Percentiles rank a stretch among this genome's conserved stretches.
phyloP scores from a whole-genome alignment of 2,329 filamentous ascomycete genomes.

The Delphinella strobiligena region DNA sequence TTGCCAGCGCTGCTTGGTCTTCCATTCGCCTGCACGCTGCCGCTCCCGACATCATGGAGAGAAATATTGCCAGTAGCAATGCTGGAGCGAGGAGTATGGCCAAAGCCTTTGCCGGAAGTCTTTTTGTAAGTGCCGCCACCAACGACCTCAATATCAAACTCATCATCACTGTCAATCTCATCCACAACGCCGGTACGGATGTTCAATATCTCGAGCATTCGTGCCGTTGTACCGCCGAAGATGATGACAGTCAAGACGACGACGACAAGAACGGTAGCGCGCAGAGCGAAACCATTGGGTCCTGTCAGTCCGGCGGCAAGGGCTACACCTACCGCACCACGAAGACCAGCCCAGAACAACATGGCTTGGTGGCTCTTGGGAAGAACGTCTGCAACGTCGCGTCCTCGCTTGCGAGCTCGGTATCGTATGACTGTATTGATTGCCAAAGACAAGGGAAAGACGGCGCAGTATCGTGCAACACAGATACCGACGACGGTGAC shows the following conservation, averaged over 20 bases:
- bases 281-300: slow-evolving; percentile 57
- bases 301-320: slow-evolving; percentile 80
- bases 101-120: slow-evolving; percentile 63
- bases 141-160: slow-evolving; percentile 82
- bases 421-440: slow-evolving; percentile 94
- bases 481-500: slow-evolving; percentile 87
- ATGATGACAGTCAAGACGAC: slow-evolving; percentile 98
- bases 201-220: slow-evolving; percentile 95
- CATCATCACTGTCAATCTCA: slow-evolving; percentile 93
- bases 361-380: slow-evolving; percentile 97
- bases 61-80: slow-evolving; percentile 44
- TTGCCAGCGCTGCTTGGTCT: slow-evolving; percentile 13
- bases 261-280: slow-evolving; percentile 92
- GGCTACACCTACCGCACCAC: slow-evolving; percentile 90
- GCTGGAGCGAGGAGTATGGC: slow-evolving; percentile 56
- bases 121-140: slow-evolving; percentile 67
- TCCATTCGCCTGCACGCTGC: slow-evolving; percentile 15
- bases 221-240: slow-evolving; percentile 90
- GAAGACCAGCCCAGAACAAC: slow-evolving; percentile 97
- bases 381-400: slow-evolving; percentile 71
- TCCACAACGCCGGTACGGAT: slow-evolving; percentile 94
- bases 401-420: slow-evolving; percentile 62
- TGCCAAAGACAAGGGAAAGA: slow-evolving; percentile 78
- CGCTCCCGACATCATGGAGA: slow-evolving; percentile 35
- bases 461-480: slow-evolving; percentile 80